Evolutionary conservation across 2,329 filamentous ascomycete genomes (phyloP).

Genomic region (Cyphellophora europaea): DNA sequence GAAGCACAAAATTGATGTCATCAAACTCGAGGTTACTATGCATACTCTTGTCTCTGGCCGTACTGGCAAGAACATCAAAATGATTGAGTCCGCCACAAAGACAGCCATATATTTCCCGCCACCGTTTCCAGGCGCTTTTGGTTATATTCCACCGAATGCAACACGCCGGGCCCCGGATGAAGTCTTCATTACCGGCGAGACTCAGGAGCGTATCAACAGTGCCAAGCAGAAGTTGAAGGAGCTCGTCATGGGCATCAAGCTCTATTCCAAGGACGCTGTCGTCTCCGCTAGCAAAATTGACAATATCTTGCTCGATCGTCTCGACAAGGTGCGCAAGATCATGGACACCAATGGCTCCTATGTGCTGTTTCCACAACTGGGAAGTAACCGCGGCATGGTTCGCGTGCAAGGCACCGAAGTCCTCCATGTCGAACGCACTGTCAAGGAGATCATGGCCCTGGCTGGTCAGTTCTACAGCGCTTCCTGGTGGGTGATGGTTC

Average conservation of each 20-base stretch:
- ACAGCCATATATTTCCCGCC: conserved; percentile 98
- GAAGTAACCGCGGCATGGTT: conserved; percentile 73
- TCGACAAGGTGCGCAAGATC: conserved; percentile 96
- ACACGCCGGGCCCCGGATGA: conserved; percentile 75
- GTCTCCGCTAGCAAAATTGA: conserved; percentile 90
- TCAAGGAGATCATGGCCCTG: conserved; percentile 89
- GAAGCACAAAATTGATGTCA: conserved; percentile 58
- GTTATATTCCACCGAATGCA: conserved; percentile 76
- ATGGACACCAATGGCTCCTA: conserved; percentile 95
- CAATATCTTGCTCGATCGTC: conserved; percentile 77
- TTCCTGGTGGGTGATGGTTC: conserved; percentile 85
- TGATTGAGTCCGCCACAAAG: conserved; percentile 89
- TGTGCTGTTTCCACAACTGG: conserved; percentile 82
- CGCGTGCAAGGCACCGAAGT: conserved; percentile 90
- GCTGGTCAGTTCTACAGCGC: conserved; percentile 97
- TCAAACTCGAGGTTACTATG: conserved; percentile 74
- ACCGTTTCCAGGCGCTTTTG: conserved; percentile 83
- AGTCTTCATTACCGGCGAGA: conserved; percentile 91
- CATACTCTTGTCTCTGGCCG: conserved; percentile 90
- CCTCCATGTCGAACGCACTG: conserved; percentile 86
- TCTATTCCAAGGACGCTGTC: conserved; percentile 84
- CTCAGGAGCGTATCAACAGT: conserved; percentile 68
- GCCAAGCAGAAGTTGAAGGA: conserved; percentile 91
- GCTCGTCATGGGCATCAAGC: conserved; percentile 67
- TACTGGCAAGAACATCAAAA: conserved; percentile 92